Conservation (phyloP, 495 filamentous ascomycete genomes). For the Xylaria castorea region DNA sequence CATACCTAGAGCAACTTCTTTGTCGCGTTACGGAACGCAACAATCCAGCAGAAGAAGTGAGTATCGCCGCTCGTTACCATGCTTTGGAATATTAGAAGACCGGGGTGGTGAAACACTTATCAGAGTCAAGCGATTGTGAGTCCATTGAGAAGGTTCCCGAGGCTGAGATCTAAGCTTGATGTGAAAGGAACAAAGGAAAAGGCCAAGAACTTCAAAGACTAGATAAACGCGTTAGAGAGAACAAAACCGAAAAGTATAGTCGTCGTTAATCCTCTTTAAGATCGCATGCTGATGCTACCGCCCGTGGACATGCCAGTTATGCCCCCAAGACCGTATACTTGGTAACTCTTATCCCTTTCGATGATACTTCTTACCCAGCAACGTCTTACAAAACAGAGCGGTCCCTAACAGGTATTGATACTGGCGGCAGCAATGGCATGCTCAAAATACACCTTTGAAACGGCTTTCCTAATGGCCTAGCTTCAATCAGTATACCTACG, state of each 20-base stretch:
- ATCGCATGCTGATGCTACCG: not conserved
- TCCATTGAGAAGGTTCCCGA: not conserved
- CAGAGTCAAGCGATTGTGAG: no score
- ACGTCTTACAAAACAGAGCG: no score
- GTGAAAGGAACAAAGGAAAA: conserved; percentile 28
- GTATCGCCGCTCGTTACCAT: no score
- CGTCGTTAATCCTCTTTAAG: not conserved
- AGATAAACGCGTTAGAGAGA: conserved; percentile 22
- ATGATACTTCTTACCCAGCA: not conserved
- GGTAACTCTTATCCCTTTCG: not conserved
- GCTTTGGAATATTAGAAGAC: no score
- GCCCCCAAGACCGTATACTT: not conserved
- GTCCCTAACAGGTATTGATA: not conserved
- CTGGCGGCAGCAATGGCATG: not conserved
- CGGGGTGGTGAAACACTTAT: no score
- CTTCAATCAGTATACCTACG: not conserved
- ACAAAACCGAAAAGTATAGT: conserved; percentile 12
- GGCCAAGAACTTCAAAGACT: conserved; percentile 29
- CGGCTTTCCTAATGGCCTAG: not conserved
- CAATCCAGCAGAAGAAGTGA: no score
- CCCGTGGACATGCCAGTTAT: not conserved
- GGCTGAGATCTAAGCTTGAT: conserved; percentile 33
- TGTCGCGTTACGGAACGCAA: no score
- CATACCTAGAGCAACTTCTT: no score
- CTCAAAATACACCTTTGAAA: no score